Evolutionary conservation across 768 basidiomycete genomes (phyloP).

Genomic region (Rhizopogon rudus): DNA sequence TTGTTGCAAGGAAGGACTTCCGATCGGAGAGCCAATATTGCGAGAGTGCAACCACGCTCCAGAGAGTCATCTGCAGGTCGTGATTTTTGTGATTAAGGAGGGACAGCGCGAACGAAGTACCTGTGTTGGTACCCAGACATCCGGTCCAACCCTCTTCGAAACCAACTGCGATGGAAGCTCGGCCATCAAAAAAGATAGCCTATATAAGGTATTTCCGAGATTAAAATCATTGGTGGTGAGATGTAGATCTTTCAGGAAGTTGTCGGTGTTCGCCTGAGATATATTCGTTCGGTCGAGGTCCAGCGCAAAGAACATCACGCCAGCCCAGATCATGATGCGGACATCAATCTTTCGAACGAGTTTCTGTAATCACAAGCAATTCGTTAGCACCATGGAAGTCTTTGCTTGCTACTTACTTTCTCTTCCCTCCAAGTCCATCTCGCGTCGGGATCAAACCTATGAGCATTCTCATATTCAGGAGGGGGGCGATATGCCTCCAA

Average conservation of each 20-base stretch:
- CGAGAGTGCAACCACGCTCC: slow-evolving; percentile 50
- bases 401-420: slow-evolving; percentile 29
- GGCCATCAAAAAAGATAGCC: slow-evolving; percentile 41
- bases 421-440: slow-evolving; percentile 75
- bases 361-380: slow-evolving; percentile 23
- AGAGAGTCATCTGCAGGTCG: slow-evolving; percentile 41
- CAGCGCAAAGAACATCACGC: slow-evolving; percentile 58
- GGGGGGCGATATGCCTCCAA: slow-evolving; percentile 50
- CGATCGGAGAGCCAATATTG: slow-evolving; percentile 58
- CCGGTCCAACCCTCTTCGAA: slow-evolving; percentile 63
- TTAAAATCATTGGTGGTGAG: slow-evolving; percentile 64
- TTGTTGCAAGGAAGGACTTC: slow-evolving; percentile 48
- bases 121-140: slow-evolving; percentile 61
- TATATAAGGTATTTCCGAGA: slow-evolving; percentile 56
- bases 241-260: slow-evolving; percentile 55
- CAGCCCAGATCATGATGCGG: slow-evolving; percentile 57
- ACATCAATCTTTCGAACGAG: slow-evolving; percentile 58
- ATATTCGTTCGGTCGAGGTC: slow-evolving; percentile 59
- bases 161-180: slow-evolving; percentile 67
- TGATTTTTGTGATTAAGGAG: not conserved
- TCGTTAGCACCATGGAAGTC: not conserved
- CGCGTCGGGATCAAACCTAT: slow-evolving; percentile 59
- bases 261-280: slow-evolving; percentile 64
- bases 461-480: slow-evolving; percentile 51
- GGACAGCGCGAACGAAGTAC: slow-evolving; percentile 20